phyloP scores from a whole-genome alignment of 2,329 filamentous ascomycete genomes.

The Penicillium freii region DNA sequence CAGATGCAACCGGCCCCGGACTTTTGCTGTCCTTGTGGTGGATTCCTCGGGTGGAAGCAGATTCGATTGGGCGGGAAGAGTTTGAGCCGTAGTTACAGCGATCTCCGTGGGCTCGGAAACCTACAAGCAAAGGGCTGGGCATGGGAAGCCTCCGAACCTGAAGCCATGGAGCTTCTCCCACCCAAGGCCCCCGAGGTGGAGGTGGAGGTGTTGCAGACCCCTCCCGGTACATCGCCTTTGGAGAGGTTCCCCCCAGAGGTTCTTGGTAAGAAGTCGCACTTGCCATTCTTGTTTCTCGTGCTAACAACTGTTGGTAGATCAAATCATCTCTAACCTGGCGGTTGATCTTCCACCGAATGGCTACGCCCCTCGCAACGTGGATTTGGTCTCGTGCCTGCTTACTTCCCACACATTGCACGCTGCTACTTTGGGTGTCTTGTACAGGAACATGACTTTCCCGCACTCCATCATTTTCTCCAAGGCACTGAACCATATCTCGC shows the following conservation, averaged over 20 bases:
- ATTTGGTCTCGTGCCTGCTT: slow-evolving; percentile 71
- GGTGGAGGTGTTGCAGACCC: slow-evolving; percentile 25
- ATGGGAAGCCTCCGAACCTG: slow-evolving; percentile 38
- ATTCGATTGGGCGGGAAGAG: slow-evolving; percentile 45
- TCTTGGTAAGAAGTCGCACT: slow-evolving; percentile 55
- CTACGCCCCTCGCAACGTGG: slow-evolving; percentile 71
- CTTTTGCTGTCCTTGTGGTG: slow-evolving; percentile 49
- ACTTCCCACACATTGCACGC: slow-evolving; percentile 73
- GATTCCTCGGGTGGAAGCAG: slow-evolving; percentile 47
- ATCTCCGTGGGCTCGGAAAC: slow-evolving; percentile 38
- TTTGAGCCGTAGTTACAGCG: slow-evolving; percentile 46
- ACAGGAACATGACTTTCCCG: slow-evolving; percentile 76
- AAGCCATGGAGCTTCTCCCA: slow-evolving; percentile 19
- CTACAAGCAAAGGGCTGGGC: slow-evolving; percentile 43
- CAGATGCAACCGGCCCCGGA: slow-evolving; percentile 40
- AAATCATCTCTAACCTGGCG: slow-evolving; percentile 72
- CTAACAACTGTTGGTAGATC: slow-evolving; percentile 47
- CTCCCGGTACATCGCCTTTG: slow-evolving; percentile 50
- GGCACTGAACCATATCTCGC: slow-evolving; percentile 67
- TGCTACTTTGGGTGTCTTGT: slow-evolving; percentile 71
- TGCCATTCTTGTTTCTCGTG: neutral
- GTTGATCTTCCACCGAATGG: slow-evolving; percentile 74
- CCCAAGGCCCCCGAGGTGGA: slow-evolving; percentile 18
- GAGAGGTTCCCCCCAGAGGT: slow-evolving; percentile 70
- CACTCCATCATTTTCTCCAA: slow-evolving; percentile 82